Evolutionary conservation across 352 stramenopile species (phyloP).

Genomic region (Pythium pyrilobum): DNA sequence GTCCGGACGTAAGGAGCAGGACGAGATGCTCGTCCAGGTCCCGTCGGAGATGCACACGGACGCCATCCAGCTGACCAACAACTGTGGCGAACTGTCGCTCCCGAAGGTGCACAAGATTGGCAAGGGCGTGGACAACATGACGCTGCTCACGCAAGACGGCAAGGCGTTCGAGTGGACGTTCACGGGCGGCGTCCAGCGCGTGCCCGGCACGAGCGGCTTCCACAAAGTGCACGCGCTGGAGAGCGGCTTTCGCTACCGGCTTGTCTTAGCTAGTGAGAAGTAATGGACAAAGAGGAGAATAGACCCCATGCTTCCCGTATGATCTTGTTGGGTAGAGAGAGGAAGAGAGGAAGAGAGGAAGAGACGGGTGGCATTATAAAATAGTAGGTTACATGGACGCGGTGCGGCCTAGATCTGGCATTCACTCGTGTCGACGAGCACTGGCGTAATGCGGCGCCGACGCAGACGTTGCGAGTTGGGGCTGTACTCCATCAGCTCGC

Average conservation of each 20-base stretch:
- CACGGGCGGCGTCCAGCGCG: conserved; percentile 39
- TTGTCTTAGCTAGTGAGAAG: conserved; percentile 36
- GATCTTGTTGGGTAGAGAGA: too few species aligned
- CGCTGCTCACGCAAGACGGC: conserved; percentile 66
- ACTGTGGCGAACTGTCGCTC: conserved; percentile 31
- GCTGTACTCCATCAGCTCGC: conserved; percentile 14
- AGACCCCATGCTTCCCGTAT: too few species aligned
- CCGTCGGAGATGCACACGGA: conserved; percentile 64
- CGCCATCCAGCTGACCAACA: conserved; percentile 62
- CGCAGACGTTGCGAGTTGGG: conserved; percentile 14
- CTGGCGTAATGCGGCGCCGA: conserved; percentile 18
- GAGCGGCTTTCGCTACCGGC: conserved; percentile 67
- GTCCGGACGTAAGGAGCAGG: conserved; percentile 50
- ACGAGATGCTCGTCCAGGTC: conserved; percentile 48
- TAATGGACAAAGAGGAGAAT: too few species aligned
- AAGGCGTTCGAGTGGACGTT: conserved; percentile 74
- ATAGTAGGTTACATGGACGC: too few species aligned
- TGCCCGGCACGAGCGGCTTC: conserved; percentile 34
- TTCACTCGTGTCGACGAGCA: conserved; percentile 16
- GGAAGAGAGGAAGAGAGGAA: neutral
- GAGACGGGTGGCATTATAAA: neutral
- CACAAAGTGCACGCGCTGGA: conserved; percentile 46
- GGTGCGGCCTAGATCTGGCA: conserved; percentile 11
- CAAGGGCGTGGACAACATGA: conserved; percentile 73
- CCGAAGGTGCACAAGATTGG: conserved; percentile 55